Percentiles rank a stretch among this genome's conserved stretches.
These are phyloP conservation scores for Pyrrhoderma lamaoense DNA, from an alignment of 1,284 basidiomycete genomes.

Conservation along the genomic window DNA sequence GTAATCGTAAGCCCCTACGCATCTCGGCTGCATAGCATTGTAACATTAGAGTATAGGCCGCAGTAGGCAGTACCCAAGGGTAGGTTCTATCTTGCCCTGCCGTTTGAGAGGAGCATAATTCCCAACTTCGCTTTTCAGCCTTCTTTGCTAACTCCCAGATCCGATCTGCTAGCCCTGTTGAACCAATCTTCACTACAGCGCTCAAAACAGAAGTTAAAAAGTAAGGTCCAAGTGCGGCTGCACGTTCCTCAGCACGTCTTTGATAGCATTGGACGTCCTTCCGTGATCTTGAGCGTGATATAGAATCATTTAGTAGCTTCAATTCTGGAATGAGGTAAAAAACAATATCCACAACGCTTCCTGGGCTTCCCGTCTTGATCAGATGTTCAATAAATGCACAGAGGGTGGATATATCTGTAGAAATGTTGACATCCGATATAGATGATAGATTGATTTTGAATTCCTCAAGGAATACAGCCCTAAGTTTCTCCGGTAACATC, in stretches of 20 bases:
- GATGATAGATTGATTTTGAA: neutral
- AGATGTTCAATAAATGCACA: conserved; percentile 48
- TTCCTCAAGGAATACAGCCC: conserved; percentile 4
- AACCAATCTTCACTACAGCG: conserved; percentile 50
- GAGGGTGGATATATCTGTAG: conserved; percentile 38
- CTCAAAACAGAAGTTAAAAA: conserved; percentile 53
- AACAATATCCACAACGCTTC: conserved; percentile 37
- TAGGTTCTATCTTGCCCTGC: conserved; percentile 16
- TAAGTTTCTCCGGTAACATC: neutral
- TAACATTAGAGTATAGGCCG: conserved; percentile 68
- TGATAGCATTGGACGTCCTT: too few relatives aligned
- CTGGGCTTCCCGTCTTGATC: conserved; percentile 41
- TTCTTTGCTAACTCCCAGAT: conserved; percentile 54
- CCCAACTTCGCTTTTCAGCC: conserved; percentile 50
- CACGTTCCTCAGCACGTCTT: conserved; percentile 24
- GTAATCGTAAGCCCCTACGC: conserved; percentile 23
- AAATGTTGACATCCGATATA: conserved; percentile 8
- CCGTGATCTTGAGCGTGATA: too few relatives aligned
- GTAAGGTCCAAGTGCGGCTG: conserved; percentile 46
- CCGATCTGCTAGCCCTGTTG: conserved; percentile 49
- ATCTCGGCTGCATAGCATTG: conserved; percentile 49
- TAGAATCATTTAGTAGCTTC: neutral
- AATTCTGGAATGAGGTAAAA: conserved; percentile 52
- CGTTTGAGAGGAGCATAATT: conserved; percentile 16
- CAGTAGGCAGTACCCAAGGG: conserved; percentile 57